Conservation (phyloP, 345 rosid species). For the Moricandia arvensis region DNA sequence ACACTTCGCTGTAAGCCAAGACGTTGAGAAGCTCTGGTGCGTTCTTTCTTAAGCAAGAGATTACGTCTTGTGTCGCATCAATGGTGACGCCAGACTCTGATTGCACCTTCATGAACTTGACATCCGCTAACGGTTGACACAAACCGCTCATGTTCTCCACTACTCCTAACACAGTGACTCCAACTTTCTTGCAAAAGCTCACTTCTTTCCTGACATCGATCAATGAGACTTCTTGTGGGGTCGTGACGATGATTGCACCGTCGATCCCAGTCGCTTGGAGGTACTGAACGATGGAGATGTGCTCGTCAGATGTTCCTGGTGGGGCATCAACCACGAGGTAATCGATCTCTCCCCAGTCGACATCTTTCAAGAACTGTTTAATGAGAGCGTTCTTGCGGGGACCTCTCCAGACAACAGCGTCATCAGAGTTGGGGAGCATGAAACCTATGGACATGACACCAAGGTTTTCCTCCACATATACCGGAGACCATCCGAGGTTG, state of each 20-base stretch:
- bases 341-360: slow-evolving; percentile 90
- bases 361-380: slow-evolving; percentile 91
- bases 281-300: slow-evolving; percentile 89
- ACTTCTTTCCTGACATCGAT: slow-evolving; percentile 93
- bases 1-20: slow-evolving; percentile 66
- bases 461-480: slow-evolving; percentile 92
- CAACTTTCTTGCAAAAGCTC: slow-evolving; percentile 91
- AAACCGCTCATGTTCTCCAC: slow-evolving; percentile 96
- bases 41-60: slow-evolving; percentile 53
- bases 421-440: slow-evolving; percentile 92
- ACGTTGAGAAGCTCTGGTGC: slow-evolving; percentile 72
- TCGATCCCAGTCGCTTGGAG: slow-evolving; percentile 82
- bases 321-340: slow-evolving; percentile 96
- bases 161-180: slow-evolving; percentile 79
- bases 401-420: slow-evolving; percentile 97
- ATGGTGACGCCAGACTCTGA: slow-evolving; percentile 49
- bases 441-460: slow-evolving; percentile 98
- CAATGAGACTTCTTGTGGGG: slow-evolving; percentile 89
- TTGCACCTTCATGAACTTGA: slow-evolving; percentile 51
- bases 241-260: slow-evolving; percentile 90
- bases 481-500: slow-evolving; percentile 99
- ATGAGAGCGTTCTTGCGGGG: slow-evolving; percentile 90
- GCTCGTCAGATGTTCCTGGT: slow-evolving; percentile 95
- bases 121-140: slow-evolving; percentile 65
- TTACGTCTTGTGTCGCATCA: slow-evolving; percentile 56